Base-by-base conservation (phyloP, 1,139 yeast species). In the Nakaseomyces delphensis region DNA sequence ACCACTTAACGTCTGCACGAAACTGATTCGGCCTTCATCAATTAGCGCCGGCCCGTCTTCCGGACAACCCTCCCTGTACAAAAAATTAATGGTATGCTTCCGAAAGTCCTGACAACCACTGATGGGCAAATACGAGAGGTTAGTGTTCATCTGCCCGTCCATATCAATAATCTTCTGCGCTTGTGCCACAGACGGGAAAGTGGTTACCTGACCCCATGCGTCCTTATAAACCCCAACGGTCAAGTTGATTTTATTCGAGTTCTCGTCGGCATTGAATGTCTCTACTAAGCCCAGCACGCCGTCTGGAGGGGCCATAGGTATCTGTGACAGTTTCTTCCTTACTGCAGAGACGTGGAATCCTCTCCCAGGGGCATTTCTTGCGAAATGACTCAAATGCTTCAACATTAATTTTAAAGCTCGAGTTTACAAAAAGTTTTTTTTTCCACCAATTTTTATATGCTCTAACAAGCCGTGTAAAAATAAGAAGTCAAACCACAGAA, bases 221-320 rank as follows among this genome's bases (percentile, higher is more conserved):
- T 86, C 95, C 62, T 96, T 76, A 66, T 89, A 89, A 30, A 96
- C 96, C 42, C 97, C 97, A 43, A 89, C 89, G 18, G 94, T 91
- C 55, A 86, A 70, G 58, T 86, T 91, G 51, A 89, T 86, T 69
- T 89, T 91, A 47, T 74, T 71, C 4, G 74, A 59, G 50, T 80
- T 70, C 4, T 68, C 29, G 57, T 81, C 89, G 14, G 67, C 64
- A 47, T 64, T 68, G 64, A 67, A 81, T 46, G 77, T 73, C 50
- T 76, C 80, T 27, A 79, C 68, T 44, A 81, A 70, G 33, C 89
- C 89, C 55, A 82, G 68, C 49, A 82, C 80, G 55, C 80, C 79
- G 64, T 82, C 91, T 23, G 87, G 80, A 38, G 84, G 83, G 23
- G 84, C 84, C 59, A 49, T 36, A 9, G 58, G 55, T 7, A 59